Conservation (phyloP, 2,329 filamentous ascomycete genomes). For the Fusarium xylarioides region DNA sequence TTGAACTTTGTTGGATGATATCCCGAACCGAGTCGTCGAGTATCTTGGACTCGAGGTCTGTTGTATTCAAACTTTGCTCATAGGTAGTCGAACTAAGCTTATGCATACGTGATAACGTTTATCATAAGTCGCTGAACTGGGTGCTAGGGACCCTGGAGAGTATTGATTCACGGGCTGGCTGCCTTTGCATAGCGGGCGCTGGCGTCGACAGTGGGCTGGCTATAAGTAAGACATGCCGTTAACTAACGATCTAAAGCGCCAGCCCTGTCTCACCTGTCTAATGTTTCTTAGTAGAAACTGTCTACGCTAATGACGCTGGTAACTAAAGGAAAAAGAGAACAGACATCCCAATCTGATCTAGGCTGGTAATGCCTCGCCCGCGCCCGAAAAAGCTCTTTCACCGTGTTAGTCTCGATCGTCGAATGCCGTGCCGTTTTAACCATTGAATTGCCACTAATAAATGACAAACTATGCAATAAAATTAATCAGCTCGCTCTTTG, state of each 20-base stretch:
- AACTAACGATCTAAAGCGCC: constrained; percentile 1
- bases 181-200: not conserved
- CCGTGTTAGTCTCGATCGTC: not conserved
- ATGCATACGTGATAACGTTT: not conserved
- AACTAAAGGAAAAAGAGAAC: not conserved
- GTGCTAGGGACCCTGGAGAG: not conserved
- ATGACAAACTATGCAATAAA: not conserved
- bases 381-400: constrained; percentile 4
- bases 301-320: not conserved
- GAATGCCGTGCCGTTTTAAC: constrained; percentile 7
- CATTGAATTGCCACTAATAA: constrained; percentile 22
- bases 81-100: not conserved
- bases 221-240: not conserved
- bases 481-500: constrained; percentile 29
- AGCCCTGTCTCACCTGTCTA: constrained; percentile 10
- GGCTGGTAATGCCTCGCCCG: constrained; percentile 5
- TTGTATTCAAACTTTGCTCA: not conserved
- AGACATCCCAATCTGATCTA: constrained; percentile 1
- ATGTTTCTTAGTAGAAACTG: not conserved
- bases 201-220: not conserved
- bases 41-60: not conserved
- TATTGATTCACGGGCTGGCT: not conserved
- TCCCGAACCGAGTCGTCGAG: not conserved
- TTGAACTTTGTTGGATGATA: not conserved
- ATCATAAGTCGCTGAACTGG: not conserved